Evolutionary conservation across 2,329 filamentous ascomycete genomes (phyloP).

Genomic region (Fusarium tupiense): DNA sequence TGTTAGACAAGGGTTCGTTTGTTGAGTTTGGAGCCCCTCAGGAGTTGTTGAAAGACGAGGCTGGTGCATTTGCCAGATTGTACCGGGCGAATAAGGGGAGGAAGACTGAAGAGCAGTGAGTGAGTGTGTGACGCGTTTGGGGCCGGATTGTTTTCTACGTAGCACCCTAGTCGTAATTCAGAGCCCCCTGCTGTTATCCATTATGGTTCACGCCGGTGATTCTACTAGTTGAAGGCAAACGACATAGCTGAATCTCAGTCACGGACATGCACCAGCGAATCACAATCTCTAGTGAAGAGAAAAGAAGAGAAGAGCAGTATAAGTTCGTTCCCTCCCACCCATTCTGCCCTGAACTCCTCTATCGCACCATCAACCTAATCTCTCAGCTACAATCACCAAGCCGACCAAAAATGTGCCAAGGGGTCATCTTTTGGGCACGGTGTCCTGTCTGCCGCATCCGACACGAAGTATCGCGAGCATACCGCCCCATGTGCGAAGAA

Average conservation of each 20-base stretch:
- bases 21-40: conserved; percentile 44
- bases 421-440: conserved; percentile 18
- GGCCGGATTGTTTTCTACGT: neutral
- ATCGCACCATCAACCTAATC: neutral
- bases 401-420: conserved; percentile 9
- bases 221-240: neutral
- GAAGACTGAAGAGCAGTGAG: neutral
- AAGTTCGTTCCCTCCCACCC: neutral
- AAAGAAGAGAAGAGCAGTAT: neutral
- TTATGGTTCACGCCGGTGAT: neutral
- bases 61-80: conserved; percentile 38
- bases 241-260: neutral
- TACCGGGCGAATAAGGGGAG: conserved; percentile 40
- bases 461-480: conserved; percentile 21
- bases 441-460: conserved; percentile 13
- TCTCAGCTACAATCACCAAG: neutral
- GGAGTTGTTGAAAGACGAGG: conserved; percentile 33
- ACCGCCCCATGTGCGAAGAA: conserved; percentile 14
- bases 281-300: neutral
- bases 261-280: neutral
- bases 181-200: neutral
- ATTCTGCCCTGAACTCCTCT: neutral
- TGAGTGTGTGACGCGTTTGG: neutral
- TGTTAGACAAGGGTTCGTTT: conserved; percentile 44
- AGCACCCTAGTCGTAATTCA: neutral